phyloP scores from a whole-genome alignment of 1,139 yeast genomes.

The Lodderomyces margitis region DNA sequence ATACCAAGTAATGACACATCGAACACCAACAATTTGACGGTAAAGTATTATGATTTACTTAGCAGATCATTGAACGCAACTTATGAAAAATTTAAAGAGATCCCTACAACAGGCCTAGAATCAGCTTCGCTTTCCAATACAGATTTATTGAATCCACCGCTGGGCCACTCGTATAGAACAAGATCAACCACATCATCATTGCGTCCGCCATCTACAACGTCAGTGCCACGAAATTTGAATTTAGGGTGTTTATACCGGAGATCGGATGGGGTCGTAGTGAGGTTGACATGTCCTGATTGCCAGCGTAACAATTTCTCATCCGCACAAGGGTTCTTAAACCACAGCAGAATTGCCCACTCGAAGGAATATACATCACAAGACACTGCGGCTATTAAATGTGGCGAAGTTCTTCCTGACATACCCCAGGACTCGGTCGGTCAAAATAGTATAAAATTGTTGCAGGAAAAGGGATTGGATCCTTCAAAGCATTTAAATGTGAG shows the following conservation, averaged over 20 bases:
- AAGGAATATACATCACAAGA: conserved; percentile 72
- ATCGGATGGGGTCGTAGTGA: conserved; percentile 69
- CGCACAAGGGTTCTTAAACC: conserved; percentile 79
- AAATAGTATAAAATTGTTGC: conserved; percentile 42
- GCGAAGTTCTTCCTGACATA: conserved; percentile 52
- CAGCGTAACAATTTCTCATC: conserved; percentile 68
- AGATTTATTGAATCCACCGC: background rate
- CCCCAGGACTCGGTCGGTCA: conserved; percentile 63
- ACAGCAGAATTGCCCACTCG: conserved; percentile 72
- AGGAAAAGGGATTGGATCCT: conserved; percentile 41
- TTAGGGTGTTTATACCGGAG: conserved; percentile 65
- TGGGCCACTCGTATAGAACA: conserved; percentile 39
- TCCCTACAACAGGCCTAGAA: conserved; percentile 3
- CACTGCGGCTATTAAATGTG: conserved; percentile 71
- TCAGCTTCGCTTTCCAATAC: background rate
- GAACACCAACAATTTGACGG: conserved; percentile 49
- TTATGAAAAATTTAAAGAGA: conserved; percentile 23
- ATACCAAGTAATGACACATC: conserved; percentile 37
- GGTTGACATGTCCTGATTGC: conserved; percentile 68
- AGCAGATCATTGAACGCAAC: conserved; percentile 35
- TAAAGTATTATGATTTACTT: conserved; percentile 42
- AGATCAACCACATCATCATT: conserved; percentile 52
- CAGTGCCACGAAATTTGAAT: conserved; percentile 20
- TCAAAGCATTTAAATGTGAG: conserved; percentile 37
- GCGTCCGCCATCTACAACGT: conserved; percentile 31